Conservation (phyloP, 2,329 filamentous ascomycete genomes). For the Curvularia lunata region DNA sequence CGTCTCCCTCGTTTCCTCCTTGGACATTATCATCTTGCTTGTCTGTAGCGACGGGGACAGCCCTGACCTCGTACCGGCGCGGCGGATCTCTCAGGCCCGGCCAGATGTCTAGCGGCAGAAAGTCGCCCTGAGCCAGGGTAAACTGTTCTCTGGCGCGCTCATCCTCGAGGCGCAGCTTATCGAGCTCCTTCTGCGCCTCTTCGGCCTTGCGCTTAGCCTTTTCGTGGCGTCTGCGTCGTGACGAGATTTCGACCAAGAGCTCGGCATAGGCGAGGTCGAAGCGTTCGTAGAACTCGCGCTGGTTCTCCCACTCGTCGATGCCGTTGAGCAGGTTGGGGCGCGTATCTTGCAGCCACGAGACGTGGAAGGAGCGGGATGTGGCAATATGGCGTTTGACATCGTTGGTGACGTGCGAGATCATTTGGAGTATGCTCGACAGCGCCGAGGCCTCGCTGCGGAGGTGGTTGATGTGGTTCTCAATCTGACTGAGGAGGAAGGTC, state of each 20-base stretch:
- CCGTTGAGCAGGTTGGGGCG: constrained; percentile 70
- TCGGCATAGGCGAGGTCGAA: constrained; percentile 86
- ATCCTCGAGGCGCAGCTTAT: constrained; percentile 77
- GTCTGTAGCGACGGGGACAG: constrained; percentile 23
- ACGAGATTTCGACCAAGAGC: constrained; percentile 80
- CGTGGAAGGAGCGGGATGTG: constrained; percentile 68
- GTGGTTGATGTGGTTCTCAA: constrained; percentile 68
- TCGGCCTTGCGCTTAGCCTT: constrained; percentile 76
- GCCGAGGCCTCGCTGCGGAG: constrained; percentile 63
- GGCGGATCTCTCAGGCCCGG: constrained; percentile 59
- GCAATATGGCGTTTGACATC: constrained; percentile 70
- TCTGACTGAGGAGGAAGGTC: constrained; percentile 70
- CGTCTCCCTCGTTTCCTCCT: constrained; percentile 8
- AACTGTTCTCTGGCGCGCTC: constrained; percentile 76
- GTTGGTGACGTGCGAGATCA: constrained; percentile 71
- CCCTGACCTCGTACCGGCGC: constrained; percentile 43
- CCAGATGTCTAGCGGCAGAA: constrained; percentile 87
- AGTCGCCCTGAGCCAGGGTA: constrained; percentile 81
- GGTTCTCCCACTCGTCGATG: constrained; percentile 75
- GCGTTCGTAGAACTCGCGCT: constrained; percentile 83
- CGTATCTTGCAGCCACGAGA: constrained; percentile 72
- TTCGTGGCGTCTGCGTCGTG: constrained; percentile 74
- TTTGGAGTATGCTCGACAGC: constrained; percentile 67
- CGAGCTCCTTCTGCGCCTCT: constrained; percentile 78
- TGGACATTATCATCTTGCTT: constrained; percentile 23